A percentile compares a stretch with the other conserved stretches of the same genome.
These are phyloP conservation scores for Cochlearia excelsa DNA, from an alignment of 345 rosid species.

Conservation along the genomic window DNA sequence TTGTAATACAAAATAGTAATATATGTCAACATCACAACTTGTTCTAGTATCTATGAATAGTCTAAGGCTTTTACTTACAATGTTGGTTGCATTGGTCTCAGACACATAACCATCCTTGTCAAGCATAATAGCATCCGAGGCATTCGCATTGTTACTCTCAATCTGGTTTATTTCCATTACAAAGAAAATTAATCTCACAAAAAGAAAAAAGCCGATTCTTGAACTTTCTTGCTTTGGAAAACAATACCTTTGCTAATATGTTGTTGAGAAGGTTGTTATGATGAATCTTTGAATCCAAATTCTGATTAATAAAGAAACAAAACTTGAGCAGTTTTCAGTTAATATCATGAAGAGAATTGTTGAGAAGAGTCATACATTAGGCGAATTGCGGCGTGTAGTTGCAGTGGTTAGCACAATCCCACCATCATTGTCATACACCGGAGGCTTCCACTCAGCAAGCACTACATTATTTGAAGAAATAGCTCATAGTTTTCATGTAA, in stretches of 20 bases:
- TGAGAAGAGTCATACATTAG: slow-evolving; percentile 49
- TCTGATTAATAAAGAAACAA: slow-evolving; percentile 40
- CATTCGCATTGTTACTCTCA: slow-evolving; percentile 76
- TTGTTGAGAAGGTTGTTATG: slow-evolving; percentile 94
- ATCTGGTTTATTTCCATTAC: slow-evolving; percentile 39
- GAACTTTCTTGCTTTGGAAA: slow-evolving; percentile 4
- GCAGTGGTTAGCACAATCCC: slow-evolving; percentile 83
- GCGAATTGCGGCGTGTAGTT: slow-evolving; percentile 93
- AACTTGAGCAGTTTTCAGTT: too few species aligned
- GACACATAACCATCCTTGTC: slow-evolving; percentile 86
- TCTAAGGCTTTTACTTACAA: slow-evolving; percentile 45
- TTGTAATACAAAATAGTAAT: not conserved
- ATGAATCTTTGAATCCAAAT: slow-evolving; percentile 92
- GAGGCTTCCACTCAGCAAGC: slow-evolving; percentile 94
- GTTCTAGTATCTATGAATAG: not conserved
- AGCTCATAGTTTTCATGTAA: not conserved
- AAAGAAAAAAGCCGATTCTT: not conserved
- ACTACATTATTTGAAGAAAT: slow-evolving; percentile 45
- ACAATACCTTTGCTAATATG: slow-evolving; percentile 83
- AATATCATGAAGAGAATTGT: too few species aligned
- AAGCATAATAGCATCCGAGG: slow-evolving; percentile 82
- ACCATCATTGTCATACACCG: slow-evolving; percentile 76
- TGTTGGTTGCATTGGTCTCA: slow-evolving; percentile 89
- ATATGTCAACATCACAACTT: not conserved
- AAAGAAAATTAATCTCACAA: not conserved